Evolutionary conservation across 1,284 basidiomycete genomes (phyloP).

Genomic region (Sphaerobolus stellatus): DNA sequence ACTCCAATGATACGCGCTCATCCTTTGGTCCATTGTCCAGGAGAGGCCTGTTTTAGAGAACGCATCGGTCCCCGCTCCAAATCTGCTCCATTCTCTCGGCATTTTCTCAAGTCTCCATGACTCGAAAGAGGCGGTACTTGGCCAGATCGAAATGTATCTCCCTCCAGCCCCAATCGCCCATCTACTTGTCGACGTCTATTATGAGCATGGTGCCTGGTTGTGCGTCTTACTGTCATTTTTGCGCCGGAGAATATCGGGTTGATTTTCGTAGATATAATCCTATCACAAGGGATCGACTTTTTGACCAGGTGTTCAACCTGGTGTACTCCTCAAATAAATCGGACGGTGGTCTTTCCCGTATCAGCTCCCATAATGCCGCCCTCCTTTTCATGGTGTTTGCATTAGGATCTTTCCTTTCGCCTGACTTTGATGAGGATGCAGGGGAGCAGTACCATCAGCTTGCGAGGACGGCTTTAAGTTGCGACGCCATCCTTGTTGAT

Average conservation of each 20-base stretch:
- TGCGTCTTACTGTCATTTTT: not conserved
- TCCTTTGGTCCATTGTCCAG: not conserved
- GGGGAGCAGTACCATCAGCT: constrained; percentile 10
- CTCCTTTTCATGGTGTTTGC: constrained; percentile 12
- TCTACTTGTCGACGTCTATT: constrained; percentile 3
- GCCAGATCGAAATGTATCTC: constrained; percentile 3
- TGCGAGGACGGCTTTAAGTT: constrained; percentile 10
- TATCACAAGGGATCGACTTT: constrained; percentile 4
- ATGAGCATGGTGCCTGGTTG: constrained; percentile 12
- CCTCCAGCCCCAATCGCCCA: not conserved
- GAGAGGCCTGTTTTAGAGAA: not conserved
- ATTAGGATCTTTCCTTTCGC: constrained; percentile 7
- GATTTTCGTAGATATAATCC: constrained; percentile 8
- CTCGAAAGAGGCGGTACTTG: constrained; percentile 4
- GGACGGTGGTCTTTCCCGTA: not conserved
- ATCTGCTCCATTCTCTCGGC: constrained; percentile 6
- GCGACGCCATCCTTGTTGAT: constrained; percentile 12
- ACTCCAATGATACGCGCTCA: no score
- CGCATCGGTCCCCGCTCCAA: not conserved
- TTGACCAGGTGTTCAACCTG: constrained; percentile 5
- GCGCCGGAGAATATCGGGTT: not conserved
- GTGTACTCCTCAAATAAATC: constrained; percentile 1
- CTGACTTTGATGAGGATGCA: not conserved
- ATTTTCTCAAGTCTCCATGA: constrained; percentile 11
- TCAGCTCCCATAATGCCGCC: constrained; percentile 6